Base-by-base conservation (phyloP, 164 flowering plant species). In the Cinnamomum micranthum region DNA sequence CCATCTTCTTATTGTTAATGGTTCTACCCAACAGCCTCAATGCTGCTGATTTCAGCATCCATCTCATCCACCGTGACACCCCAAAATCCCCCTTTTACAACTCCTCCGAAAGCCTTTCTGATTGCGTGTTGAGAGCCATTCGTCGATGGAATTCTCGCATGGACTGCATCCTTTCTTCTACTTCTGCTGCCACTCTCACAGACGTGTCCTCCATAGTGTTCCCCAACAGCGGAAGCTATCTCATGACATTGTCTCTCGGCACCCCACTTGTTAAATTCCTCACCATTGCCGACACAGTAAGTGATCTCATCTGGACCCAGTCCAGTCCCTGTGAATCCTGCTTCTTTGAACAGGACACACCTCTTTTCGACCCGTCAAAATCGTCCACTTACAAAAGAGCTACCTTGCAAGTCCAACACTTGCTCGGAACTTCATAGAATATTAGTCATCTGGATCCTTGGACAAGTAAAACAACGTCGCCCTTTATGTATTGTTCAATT, bases 281-380 rank as follows among this genome's bases (percentile, higher is more conserved):
- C 0, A 94, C 92, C 0, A 86, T 92, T 13, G 65, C 91, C 80
- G 98, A 93, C 80, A 91, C 97, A 0, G 98, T 97, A 0, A 95
- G 97, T 68, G 98, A 92, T 72, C 76, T 95, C 62, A 86, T 88
- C 2, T 95, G 97, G 98, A 88, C 95, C 0, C 95, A 95, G 24
- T 95, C 95, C 82, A 75, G 84, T 79, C 97, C 98, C n/a, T 91
- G 96, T 71, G 47, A 67, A 0, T 41, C 85, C 1, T 92, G 98
- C 73, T 90, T 67, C 59, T 27, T 27, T 27, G 70, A 84, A 12
- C 92, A 88, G 58, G 63, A 89, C 2, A 82, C 87, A 2, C 93
- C 91, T 0, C 81, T 91, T 12, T 92, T 91, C 75, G 83, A 84
- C 58, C 83, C 88, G 0, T 22, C 22, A 17, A 24, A 64, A 0